Evolutionary conservation across 495 filamentous ascomycete species (phyloP).

Genomic region (Penicillium maclennaniae): DNA sequence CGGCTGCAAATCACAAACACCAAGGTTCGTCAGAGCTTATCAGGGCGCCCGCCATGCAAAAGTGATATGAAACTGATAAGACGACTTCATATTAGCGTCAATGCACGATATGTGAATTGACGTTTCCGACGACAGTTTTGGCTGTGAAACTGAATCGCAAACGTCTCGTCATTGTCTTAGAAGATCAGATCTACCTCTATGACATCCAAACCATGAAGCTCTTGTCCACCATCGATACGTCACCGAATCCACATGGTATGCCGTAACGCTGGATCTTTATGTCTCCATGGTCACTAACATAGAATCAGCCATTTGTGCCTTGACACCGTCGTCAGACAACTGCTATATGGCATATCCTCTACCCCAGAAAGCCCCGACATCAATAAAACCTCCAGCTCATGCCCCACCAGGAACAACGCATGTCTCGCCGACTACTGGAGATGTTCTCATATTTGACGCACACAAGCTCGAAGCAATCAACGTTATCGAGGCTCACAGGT

Average conservation of each 20-base stretch:
- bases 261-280: neutral
- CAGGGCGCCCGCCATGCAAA: neutral
- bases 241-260: slow-evolving; percentile 80
- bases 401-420: slow-evolving; percentile 72
- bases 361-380: slow-evolving; percentile 70
- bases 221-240: slow-evolving; percentile 83
- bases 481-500: slow-evolving; percentile 86
- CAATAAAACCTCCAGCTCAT: slow-evolving; percentile 70
- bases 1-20: slow-evolving; percentile 95
- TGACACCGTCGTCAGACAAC: slow-evolving; percentile 91
- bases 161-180: slow-evolving; percentile 84
- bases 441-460: slow-evolving; percentile 88
- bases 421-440: slow-evolving; percentile 80
- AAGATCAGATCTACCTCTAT: slow-evolving; percentile 95
- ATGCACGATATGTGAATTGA: slow-evolving; percentile 97
- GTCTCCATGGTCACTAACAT: slow-evolving; percentile 9
- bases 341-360: slow-evolving; percentile 93
- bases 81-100: slow-evolving; percentile 54
- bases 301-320: slow-evolving; percentile 72
- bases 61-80: slow-evolving; percentile 3
- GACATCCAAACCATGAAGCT: slow-evolving; percentile 98
- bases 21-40: slow-evolving; percentile 59
- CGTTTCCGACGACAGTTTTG: slow-evolving; percentile 89
- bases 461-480: slow-evolving; percentile 85
- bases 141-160: slow-evolving; percentile 93